Conservation (phyloP, 345 rosid genomes). For the Iberis pinnata region DNA sequence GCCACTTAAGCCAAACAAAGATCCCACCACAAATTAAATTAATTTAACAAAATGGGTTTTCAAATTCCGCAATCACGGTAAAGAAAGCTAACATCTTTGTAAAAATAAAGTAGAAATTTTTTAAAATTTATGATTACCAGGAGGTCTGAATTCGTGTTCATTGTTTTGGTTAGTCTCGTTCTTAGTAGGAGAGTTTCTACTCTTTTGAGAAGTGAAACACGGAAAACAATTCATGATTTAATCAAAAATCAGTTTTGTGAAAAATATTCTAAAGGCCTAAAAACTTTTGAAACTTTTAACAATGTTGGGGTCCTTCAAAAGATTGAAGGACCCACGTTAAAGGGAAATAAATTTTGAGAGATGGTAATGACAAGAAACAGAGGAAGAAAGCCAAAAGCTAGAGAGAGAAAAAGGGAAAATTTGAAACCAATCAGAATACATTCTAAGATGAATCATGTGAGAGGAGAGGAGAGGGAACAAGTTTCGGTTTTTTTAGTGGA, state of each 20-base stretch:
- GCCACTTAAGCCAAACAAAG: slow-evolving; percentile 22
- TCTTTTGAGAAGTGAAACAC: slow-evolving; percentile 52
- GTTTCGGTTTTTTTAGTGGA: not conserved
- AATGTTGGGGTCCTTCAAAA: slow-evolving; percentile 43
- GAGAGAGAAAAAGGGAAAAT: not conserved
- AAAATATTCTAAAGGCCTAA: slow-evolving; percentile 1
- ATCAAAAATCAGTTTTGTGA: not conserved
- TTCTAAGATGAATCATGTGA: slow-evolving; percentile 24
- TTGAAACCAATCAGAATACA: slow-evolving; percentile 23
- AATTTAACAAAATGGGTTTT: slow-evolving; percentile 2
- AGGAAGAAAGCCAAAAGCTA: slow-evolving; percentile 7
- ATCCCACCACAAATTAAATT: not conserved
- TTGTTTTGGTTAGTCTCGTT: slow-evolving; percentile 16
- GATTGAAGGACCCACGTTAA: slow-evolving; percentile 48
- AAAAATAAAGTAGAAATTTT: too few species aligned
- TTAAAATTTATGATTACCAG: slow-evolving; percentile 16
- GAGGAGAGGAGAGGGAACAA: slow-evolving; percentile 23
- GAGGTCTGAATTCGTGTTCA: slow-evolving; percentile 14
- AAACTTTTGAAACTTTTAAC: not conserved
- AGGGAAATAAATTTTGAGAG: slow-evolving; percentile 9
- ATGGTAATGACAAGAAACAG: slow-evolving; percentile 15
- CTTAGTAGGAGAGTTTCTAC: slow-evolving; percentile 21
- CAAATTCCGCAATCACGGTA: not conserved
- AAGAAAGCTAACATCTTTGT: slow-evolving; percentile 2
- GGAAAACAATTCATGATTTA: slow-evolving; percentile 63